phyloP scores from a whole-genome alignment of 1,284 basidiomycete species.

The Leccinum fuscescens region DNA sequence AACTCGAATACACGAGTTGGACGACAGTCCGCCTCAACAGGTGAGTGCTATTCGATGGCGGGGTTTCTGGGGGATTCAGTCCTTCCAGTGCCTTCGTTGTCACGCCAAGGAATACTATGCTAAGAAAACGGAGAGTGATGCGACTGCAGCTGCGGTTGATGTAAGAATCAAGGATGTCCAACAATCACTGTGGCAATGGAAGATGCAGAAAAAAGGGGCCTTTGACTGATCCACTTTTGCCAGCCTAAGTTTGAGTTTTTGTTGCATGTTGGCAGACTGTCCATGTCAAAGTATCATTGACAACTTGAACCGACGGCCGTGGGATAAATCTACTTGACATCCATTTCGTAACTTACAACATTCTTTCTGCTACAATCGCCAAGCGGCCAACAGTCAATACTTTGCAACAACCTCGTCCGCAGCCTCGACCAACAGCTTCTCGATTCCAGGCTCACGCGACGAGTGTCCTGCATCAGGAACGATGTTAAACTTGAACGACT shows the following conservation, averaged over 20 bases:
- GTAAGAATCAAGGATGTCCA: slow-evolving; percentile 9
- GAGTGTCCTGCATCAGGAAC: slow-evolving; percentile 93
- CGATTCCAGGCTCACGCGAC: slow-evolving; percentile 74
- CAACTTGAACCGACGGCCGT: background rate
- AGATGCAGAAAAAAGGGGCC: background rate
- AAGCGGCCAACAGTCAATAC: slow-evolving; percentile 15
- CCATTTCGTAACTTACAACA: background rate
- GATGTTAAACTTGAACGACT: slow-evolving; percentile 50
- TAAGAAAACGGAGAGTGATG: slow-evolving; percentile 10
- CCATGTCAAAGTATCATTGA: too few species aligned
- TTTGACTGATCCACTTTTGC: background rate
- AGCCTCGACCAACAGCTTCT: slow-evolving; percentile 72
- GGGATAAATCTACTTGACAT: background rate
- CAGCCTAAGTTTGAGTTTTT: background rate
- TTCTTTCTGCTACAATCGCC: background rate
- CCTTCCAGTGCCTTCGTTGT: background rate
- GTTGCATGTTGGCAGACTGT: background rate
- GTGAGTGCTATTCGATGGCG: slow-evolving; percentile 63
- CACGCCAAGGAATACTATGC: slow-evolving; percentile 1
- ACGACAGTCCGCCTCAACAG: slow-evolving; percentile 69
- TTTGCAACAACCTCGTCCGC: slow-evolving; percentile 30
- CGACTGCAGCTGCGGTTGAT: background rate
- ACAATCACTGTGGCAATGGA: background rate
- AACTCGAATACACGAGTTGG: slow-evolving; percentile 40
- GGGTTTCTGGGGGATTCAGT: background rate